A percentile compares a stretch with the other conserved stretches of the same genome.
Evolutionary conservation across 2,329 filamentous ascomycete species (phyloP).

Genomic region (Colletotrichum endophyticum): DNA sequence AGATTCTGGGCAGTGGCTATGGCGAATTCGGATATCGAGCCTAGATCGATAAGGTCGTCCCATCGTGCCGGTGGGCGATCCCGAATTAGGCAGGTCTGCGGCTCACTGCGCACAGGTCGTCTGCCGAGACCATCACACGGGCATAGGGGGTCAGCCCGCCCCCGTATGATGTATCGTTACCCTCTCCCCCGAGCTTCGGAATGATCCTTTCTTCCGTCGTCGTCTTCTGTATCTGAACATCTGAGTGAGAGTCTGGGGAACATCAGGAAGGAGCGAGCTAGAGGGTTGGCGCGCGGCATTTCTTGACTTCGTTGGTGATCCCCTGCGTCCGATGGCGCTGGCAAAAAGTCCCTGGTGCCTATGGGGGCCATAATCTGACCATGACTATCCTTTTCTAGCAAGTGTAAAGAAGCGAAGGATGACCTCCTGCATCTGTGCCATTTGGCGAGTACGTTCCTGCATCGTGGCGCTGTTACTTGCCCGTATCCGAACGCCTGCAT

Average conservation of each 20-base stretch:
- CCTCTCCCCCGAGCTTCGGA: not conserved
- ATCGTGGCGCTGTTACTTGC: not conserved
- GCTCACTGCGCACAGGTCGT: not conserved
- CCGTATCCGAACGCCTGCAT: not conserved
- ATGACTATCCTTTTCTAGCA: not conserved
- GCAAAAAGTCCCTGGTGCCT: not conserved
- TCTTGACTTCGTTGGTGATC: not conserved
- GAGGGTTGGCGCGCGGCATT: not conserved
- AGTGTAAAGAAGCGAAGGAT: not conserved
- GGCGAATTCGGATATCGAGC: not conserved
- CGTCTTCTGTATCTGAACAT: not conserved
- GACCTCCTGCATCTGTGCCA: conserved; percentile 7
- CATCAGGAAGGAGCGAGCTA: not conserved
- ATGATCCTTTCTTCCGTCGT: not conserved
- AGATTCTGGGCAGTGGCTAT: not conserved
- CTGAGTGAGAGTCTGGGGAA: not conserved
- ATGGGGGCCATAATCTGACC: not conserved
- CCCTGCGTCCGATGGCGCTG: not conserved
- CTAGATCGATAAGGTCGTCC: conserved; percentile 8
- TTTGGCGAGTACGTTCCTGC: not conserved
- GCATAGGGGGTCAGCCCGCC: not conserved
- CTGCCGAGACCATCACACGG: conserved; percentile 6
- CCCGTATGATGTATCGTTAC: not conserved
- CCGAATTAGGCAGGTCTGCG: conserved; percentile 19
- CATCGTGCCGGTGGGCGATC: not conserved